Base-by-base conservation (phyloP, 129 eudicot species). In the Pittosporum tobira region DNA sequence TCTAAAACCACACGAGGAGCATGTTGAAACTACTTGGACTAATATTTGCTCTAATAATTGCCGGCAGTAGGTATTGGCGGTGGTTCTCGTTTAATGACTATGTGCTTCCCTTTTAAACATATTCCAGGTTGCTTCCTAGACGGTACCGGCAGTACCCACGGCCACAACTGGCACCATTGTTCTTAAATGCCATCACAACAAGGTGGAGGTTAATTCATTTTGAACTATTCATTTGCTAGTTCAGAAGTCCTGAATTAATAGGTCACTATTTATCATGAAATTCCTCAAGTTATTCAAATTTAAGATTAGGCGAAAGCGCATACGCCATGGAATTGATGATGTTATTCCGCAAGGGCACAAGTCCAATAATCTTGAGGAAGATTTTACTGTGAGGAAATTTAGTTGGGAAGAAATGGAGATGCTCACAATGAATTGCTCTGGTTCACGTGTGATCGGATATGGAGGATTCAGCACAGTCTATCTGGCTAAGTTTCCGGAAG, bases 381-480 rank as follows among this genome's bases (percentile, higher is more conserved):
- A 22, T 42, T 24, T 5, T 43, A 11, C 13, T 38, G 51, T 30
- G 13, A 72, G 61, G 61, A 73, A 59, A 37, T 75, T 71, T 45
- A 54, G 61, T 4, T 81, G 94, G 89, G 84, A 73, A 2, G 82
- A 88, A 27, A 64, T 88, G 34, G 51, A 66, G 67, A 76, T 59
- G 46, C 6, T 47, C 9, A 78, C 77, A n/a, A 36, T 13, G 63
- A 67, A 83, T 60, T 64, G 79, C 68, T 77, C 73, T 4, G 50
- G 12, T n/a, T 62, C 68, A 21, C 38, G 44, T 22, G 75, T 73
- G 22, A 84, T 88, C 44, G 94, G 84, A 12, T 77, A 72, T 24
- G 96, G 96, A 19, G 96, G 96, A 0, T 84, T 84, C 59, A 88
- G 96, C 25, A 81, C 84, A 0, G 96, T 88, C 21, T 88, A 79